Percentiles rank a stretch among this genome's conserved stretches.
Conservation (phyloP, 345 rosid species). For the Leavenworthia alabamica region DNA sequence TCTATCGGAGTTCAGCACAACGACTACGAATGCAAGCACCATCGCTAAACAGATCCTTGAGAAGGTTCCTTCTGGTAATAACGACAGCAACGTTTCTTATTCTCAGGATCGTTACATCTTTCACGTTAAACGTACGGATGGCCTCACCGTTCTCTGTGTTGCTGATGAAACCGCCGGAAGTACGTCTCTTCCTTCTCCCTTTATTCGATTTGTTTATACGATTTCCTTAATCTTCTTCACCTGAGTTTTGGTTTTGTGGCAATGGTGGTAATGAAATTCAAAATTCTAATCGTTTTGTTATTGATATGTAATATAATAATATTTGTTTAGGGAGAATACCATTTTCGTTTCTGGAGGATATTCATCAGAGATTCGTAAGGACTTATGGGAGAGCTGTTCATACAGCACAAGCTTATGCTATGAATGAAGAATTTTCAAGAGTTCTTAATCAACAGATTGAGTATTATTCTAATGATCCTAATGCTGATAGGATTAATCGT, state of each 20-base stretch:
- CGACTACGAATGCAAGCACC: slow-evolving; percentile 74
- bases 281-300: background rate
- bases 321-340: slow-evolving; percentile 91
- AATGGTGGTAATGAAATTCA: background rate
- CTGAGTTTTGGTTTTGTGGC: background rate
- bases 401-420: slow-evolving; percentile 86
- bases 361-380: slow-evolving; percentile 90
- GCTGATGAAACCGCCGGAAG: slow-evolving; percentile 92
- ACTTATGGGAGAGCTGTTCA: slow-evolving; percentile 77
- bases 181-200: slow-evolving; percentile 22
- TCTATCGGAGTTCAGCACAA: slow-evolving; percentile 73
- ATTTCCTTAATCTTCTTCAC: background rate
- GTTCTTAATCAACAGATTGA: slow-evolving; percentile 98
- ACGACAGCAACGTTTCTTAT: slow-evolving; percentile 74
- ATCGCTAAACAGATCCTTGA: slow-evolving; percentile 79
- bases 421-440: slow-evolving; percentile 97
- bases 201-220: background rate
- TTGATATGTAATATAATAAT: background rate
- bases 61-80: slow-evolving; percentile 67
- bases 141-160: slow-evolving; percentile 96
- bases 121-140: slow-evolving; percentile 93
- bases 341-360: slow-evolving; percentile 91
- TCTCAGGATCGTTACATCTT: slow-evolving; percentile 92
- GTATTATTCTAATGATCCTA: slow-evolving; percentile 86
- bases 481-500: slow-evolving; percentile 76